Conservation (phyloP, 495 filamentous ascomycete genomes). For the Glonium stellatum region DNA sequence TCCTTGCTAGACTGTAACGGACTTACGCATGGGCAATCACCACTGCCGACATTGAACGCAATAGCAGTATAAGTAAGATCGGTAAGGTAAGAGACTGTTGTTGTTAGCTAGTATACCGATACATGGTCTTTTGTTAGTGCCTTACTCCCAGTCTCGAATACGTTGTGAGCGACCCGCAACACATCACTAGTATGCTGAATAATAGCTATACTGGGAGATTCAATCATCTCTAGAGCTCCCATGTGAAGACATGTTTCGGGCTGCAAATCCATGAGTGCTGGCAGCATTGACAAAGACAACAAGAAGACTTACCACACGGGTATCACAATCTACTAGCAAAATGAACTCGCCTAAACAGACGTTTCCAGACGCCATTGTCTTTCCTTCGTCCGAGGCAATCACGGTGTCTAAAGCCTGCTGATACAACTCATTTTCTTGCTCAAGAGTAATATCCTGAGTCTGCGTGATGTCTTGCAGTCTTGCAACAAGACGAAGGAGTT, state of each 20-base stretch:
- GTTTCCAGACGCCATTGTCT: slow-evolving; percentile 67
- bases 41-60: slow-evolving; percentile 64
- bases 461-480: neutral
- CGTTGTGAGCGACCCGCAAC: no score
- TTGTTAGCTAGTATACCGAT: slow-evolving; percentile 29
- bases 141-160: no score
- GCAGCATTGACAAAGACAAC: neutral
- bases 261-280: neutral
- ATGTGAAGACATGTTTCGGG: slow-evolving; percentile 31
- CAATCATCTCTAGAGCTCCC: slow-evolving; percentile 32
- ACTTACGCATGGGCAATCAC: slow-evolving; percentile 68
- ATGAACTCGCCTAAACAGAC: slow-evolving; percentile 39
- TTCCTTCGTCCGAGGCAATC: slow-evolving; percentile 44
- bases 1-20: no score
- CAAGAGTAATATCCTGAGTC: neutral
- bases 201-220: slow-evolving; percentile 33
- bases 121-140: no score
- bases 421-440: slow-evolving; percentile 1
- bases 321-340: slow-evolving; percentile 6
- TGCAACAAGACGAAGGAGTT: neutral
- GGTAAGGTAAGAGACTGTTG: slow-evolving; percentile 44
- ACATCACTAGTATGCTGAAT: slow-evolving; percentile 27
- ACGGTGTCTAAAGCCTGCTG: neutral
- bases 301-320: neutral
- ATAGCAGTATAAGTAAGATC: slow-evolving; percentile 68